Evolutionary conservation across 139 green algal genomes (phyloP).

Genomic region (Ulvella scutata): DNA sequence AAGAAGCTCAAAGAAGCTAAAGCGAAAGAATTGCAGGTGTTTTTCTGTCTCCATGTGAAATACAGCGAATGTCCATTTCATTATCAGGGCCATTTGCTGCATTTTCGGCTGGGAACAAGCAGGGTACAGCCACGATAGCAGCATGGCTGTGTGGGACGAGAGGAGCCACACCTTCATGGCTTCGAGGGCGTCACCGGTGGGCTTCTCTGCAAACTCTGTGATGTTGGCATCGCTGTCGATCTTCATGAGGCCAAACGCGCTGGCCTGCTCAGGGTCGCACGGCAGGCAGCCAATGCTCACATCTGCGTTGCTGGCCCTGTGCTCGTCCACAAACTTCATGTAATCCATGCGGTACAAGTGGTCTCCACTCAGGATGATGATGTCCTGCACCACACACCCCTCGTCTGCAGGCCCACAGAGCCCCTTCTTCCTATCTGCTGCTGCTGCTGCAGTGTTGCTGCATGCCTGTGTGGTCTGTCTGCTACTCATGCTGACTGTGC

Average conservation of each 20-base stretch:
- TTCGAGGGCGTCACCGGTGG: slow-evolving; percentile 82
- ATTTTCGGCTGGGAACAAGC: background rate
- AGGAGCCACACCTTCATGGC: slow-evolving; percentile 46
- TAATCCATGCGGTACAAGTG: slow-evolving; percentile 99
- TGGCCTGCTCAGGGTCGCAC: slow-evolving; percentile 61
- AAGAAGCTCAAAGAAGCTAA: too few relatives aligned
- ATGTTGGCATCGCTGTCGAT: slow-evolving; percentile 70
- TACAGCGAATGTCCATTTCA: too few relatives aligned
- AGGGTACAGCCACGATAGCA: background rate
- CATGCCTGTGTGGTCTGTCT: too few relatives aligned
- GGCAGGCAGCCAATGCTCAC: slow-evolving; percentile 90
- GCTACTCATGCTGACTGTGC: too few relatives aligned
- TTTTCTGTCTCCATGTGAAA: too few relatives aligned
- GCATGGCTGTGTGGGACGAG: too few relatives aligned
- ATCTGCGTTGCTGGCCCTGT: slow-evolving; percentile 78
- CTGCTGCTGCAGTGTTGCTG: too few relatives aligned
- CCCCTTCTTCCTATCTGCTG: too few relatives aligned
- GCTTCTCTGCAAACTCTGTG: slow-evolving; percentile 89
- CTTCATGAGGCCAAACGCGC: slow-evolving; percentile 92
- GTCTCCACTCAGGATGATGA: slow-evolving; percentile 91
- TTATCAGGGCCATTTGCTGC: too few relatives aligned
- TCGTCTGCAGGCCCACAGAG: too few relatives aligned
- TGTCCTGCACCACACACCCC: too few relatives aligned
- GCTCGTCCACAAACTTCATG: slow-evolving; percentile 93
- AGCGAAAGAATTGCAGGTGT: too few relatives aligned